phyloP scores from a whole-genome alignment of 2,329 filamentous ascomycete genomes.

The Pseudogymnoascus sp. region DNA sequence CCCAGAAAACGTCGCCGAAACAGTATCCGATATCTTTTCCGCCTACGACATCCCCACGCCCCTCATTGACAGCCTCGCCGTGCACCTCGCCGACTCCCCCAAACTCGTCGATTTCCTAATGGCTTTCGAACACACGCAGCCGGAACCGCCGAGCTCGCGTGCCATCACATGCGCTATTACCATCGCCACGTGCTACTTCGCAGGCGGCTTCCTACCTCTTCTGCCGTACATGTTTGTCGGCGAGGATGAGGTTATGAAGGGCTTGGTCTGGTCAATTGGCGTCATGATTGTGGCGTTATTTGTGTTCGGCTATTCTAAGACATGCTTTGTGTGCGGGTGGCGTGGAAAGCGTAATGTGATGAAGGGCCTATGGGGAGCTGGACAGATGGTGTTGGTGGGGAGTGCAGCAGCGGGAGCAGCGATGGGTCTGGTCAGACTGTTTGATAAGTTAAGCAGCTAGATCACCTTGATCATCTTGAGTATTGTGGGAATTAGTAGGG shows the following conservation, averaged over 20 bases:
- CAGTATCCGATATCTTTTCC: conserved; percentile 32
- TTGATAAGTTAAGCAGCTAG: conserved; percentile 20
- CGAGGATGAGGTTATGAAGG: conserved; percentile 35
- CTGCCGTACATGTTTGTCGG: conserved; percentile 49
- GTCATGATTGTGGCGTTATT: conserved; percentile 57
- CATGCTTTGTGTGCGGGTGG: conserved; percentile 42
- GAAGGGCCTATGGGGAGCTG: conserved; percentile 29
- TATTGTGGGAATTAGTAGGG: background rate
- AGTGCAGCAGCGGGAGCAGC: conserved; percentile 34
- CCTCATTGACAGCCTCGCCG: conserved; percentile 30
- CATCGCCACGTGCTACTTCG: conserved; percentile 50
- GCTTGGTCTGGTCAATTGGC: conserved; percentile 52
- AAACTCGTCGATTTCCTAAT: conserved; percentile 36
- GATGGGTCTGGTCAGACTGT: conserved; percentile 34
- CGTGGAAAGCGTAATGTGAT: conserved; percentile 24
- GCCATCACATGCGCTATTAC: conserved; percentile 44
- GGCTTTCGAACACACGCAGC: conserved; percentile 31
- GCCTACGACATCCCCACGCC: conserved; percentile 29
- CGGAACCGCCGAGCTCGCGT: conserved; percentile 27
- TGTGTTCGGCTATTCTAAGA: conserved; percentile 61
- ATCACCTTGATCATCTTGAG: too few species aligned
- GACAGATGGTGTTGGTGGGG: conserved; percentile 38
- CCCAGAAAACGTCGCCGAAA: conserved; percentile 24
- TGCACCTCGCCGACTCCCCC: conserved; percentile 29
- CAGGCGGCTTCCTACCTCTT: conserved; percentile 51